Evolutionary conservation across 768 basidiomycete species (phyloP).

Genomic region (Tricholoma sp.): DNA sequence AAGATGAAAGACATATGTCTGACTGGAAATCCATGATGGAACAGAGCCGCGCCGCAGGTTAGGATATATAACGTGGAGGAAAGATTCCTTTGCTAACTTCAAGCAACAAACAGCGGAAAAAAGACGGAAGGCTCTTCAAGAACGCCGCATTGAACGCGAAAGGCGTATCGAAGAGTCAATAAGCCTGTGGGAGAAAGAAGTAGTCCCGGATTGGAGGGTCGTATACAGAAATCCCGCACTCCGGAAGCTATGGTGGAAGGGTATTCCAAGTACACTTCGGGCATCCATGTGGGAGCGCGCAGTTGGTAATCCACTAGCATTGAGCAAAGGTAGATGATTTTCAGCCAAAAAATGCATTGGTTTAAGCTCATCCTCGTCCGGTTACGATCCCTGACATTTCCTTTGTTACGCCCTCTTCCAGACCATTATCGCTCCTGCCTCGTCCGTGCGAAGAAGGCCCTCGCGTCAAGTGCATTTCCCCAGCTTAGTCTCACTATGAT

Average conservation of each 20-base stretch:
- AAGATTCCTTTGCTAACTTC: background rate
- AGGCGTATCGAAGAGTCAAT: constrained; percentile 65
- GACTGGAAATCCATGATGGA: constrained; percentile 91
- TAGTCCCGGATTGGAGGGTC: constrained; percentile 79
- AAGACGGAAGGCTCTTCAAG: constrained; percentile 55
- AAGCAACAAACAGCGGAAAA: constrained; percentile 53
- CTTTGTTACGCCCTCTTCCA: constrained; percentile 21
- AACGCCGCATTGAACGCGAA: constrained; percentile 60
- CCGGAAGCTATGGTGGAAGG: constrained; percentile 81
- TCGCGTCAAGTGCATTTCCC: constrained; percentile 64
- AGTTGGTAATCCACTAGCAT: constrained; percentile 76
- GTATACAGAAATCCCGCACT: constrained; percentile 62
- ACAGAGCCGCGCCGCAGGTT: constrained; percentile 68
- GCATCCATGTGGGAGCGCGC: constrained; percentile 80
- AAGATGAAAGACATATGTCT: constrained; percentile 79
- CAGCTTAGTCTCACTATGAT: constrained; percentile 54
- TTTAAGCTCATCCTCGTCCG: constrained; percentile 3
- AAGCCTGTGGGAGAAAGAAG: constrained; percentile 69
- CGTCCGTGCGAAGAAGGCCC: constrained; percentile 67
- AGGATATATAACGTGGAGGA: constrained; percentile 14
- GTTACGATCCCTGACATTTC: constrained; percentile 1
- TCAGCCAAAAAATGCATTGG: constrained; percentile 6
- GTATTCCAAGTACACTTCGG: constrained; percentile 78
- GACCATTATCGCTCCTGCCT: constrained; percentile 71
- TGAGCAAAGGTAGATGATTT: constrained; percentile 65